Evolutionary conservation across 1,284 basidiomycete genomes (phyloP).

Genomic region (Cerioporus squamosus): DNA sequence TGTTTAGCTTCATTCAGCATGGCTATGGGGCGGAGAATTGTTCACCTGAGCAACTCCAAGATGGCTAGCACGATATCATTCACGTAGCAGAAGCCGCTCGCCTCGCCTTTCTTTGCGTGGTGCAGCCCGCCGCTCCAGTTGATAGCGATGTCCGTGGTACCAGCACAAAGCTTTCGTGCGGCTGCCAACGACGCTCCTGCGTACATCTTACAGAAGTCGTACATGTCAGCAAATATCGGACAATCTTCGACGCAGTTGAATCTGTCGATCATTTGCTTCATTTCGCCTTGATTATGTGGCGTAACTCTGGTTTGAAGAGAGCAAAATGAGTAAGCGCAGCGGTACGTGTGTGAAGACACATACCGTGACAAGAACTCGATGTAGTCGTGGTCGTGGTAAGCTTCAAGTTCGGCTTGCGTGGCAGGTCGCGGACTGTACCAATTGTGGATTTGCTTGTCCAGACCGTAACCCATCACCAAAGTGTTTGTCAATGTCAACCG

Average conservation of each 20-base stretch:
- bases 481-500: slow-evolving; percentile 94
- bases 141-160: slow-evolving; percentile 93
- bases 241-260: slow-evolving; percentile 96
- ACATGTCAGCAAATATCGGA: slow-evolving; percentile 92
- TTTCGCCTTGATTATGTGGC: slow-evolving; percentile 75
- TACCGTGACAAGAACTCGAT: slow-evolving; percentile 92
- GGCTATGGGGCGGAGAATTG: not conserved
- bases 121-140: slow-evolving; percentile 98
- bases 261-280: slow-evolving; percentile 76
- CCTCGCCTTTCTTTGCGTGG: slow-evolving; percentile 95
- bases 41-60: slow-evolving; percentile 82
- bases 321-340: not conserved
- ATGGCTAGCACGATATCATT: slow-evolving; percentile 96
- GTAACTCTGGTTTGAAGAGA: slow-evolving; percentile 64
- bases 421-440: slow-evolving; percentile 91
- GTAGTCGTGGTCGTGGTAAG: slow-evolving; percentile 95
- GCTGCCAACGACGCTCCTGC: slow-evolving; percentile 91
- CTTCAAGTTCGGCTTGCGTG: slow-evolving; percentile 87
- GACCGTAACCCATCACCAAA: slow-evolving; percentile 93
- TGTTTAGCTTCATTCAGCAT: not conserved
- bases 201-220: slow-evolving; percentile 92
- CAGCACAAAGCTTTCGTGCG: slow-evolving; percentile 83
- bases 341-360: slow-evolving; percentile 22
- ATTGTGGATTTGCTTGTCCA: slow-evolving; percentile 94
- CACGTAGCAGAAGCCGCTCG: slow-evolving; percentile 95